Evolutionary conservation across 2,329 filamentous ascomycete genomes (phyloP).

Genomic region (Aspergillus neotritici): DNA sequence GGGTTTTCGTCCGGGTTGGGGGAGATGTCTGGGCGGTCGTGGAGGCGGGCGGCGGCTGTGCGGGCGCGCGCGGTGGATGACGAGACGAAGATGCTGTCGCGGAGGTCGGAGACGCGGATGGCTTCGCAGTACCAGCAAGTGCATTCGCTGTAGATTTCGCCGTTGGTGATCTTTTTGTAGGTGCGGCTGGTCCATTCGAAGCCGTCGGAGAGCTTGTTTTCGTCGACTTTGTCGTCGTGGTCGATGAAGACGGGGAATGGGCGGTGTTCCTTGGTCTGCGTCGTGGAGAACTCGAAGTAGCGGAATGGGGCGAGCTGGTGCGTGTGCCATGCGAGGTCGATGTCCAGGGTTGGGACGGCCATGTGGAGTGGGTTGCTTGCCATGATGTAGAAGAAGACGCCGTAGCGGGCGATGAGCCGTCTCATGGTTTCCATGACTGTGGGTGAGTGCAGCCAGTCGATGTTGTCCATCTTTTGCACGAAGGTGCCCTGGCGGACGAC

Average conservation of each 20-base stretch:
- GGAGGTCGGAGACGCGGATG: slow-evolving; percentile 54
- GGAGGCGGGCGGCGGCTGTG: slow-evolving; percentile 43
- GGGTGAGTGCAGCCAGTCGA: slow-evolving; percentile 74
- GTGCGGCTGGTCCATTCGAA: slow-evolving; percentile 69
- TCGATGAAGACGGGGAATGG: slow-evolving; percentile 57
- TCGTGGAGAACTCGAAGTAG: slow-evolving; percentile 58
- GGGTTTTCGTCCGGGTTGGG: slow-evolving; percentile 52
- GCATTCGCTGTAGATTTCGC: slow-evolving; percentile 51
- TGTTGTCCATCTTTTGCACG: slow-evolving; percentile 59
- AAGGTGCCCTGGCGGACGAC: slow-evolving; percentile 42
- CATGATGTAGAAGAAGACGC: slow-evolving; percentile 42
- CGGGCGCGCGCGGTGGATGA: slow-evolving; percentile 49
- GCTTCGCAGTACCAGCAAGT: slow-evolving; percentile 61
- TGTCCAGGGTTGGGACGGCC: slow-evolving; percentile 34
- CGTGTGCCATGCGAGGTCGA: slow-evolving; percentile 54
- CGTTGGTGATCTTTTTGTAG: slow-evolving; percentile 60
- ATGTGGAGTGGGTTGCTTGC: slow-evolving; percentile 29
- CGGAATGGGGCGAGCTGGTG: slow-evolving; percentile 62
- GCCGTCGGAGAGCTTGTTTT: slow-evolving; percentile 55
- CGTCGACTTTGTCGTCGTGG: slow-evolving; percentile 78
- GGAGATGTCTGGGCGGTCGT: slow-evolving; percentile 40
- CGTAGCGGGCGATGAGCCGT: slow-evolving; percentile 55
- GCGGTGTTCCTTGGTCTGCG: slow-evolving; percentile 24
- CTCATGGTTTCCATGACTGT: slow-evolving; percentile 57
- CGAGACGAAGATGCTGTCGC: slow-evolving; percentile 35